Evolutionary conservation across 805 yeast genomes (phyloP).

Genomic region (Torulaspora franciscae): DNA sequence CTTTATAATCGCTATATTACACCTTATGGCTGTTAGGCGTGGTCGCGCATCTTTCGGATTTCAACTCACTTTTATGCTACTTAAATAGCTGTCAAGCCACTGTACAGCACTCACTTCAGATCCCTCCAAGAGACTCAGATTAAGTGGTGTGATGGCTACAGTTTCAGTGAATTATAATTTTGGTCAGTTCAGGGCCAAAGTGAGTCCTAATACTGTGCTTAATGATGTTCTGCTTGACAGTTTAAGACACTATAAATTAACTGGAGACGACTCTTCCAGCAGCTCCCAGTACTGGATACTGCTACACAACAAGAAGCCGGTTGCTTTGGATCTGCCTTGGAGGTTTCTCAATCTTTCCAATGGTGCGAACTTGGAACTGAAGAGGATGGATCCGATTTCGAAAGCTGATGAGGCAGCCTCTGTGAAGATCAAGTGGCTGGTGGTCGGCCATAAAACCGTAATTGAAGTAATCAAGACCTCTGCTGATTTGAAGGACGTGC

Average conservation of each 20-base stretch:
- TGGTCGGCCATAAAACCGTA: conserved; percentile 21
- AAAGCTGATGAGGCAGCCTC: conserved; percentile 4
- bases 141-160: conserved; percentile 34
- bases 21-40: background rate
- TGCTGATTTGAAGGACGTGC: conserved; percentile 15
- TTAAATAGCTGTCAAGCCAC: background rate
- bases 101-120: background rate
- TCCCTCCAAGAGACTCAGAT: background rate
- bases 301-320: conserved; percentile 31
- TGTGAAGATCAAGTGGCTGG: conserved; percentile 34
- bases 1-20: background rate
- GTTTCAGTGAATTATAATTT: conserved; percentile 37
- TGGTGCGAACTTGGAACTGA: conserved; percentile 41
- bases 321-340: conserved; percentile 41
- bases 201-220: conserved; percentile 36
- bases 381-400: conserved; percentile 5
- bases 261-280: conserved; percentile 6
- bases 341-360: conserved; percentile 42
- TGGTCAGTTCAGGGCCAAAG: conserved; percentile 33
- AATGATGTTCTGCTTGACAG: conserved; percentile 37
- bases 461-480: conserved; percentile 25
- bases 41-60: conserved; percentile 6
- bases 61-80: background rate
- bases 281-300: conserved; percentile 21
- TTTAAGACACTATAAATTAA: conserved; percentile 38